These are phyloP conservation scores for Sclerotinia trifoliorum DNA, from an alignment of 2,329 filamentous ascomycete species.

Conservation along the genomic window DNA sequence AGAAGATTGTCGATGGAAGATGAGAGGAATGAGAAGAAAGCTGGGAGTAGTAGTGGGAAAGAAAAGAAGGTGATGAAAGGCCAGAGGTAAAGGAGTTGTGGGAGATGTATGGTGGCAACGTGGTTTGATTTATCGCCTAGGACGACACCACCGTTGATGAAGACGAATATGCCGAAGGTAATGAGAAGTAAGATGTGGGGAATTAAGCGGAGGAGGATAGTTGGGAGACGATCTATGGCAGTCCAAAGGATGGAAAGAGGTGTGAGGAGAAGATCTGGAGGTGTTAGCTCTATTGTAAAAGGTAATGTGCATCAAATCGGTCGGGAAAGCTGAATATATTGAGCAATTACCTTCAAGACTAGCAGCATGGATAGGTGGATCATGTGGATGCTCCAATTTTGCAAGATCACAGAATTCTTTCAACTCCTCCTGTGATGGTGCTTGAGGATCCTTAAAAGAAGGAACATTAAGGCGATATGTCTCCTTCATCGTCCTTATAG, in stretches of 20 bases:
- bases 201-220: slow-evolving; percentile 44
- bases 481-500: slow-evolving; percentile 50
- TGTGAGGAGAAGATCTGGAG: slow-evolving; percentile 54
- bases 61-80: slow-evolving; percentile 89
- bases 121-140: slow-evolving; percentile 95
- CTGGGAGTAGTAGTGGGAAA: slow-evolving; percentile 67
- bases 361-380: slow-evolving; percentile 32
- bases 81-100: slow-evolving; percentile 96
- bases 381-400: not conserved
- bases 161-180: slow-evolving; percentile 71
- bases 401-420: slow-evolving; percentile 36
- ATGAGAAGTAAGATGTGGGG: slow-evolving; percentile 62
- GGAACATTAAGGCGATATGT: not conserved
- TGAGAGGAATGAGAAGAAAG: slow-evolving; percentile 45
- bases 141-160: slow-evolving; percentile 89
- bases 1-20: slow-evolving; percentile 28
- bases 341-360: slow-evolving; percentile 50
- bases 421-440: slow-evolving; percentile 41
- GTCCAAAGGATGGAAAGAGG: slow-evolving; percentile 59
- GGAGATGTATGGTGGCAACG: slow-evolving; percentile 79
- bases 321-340: not conserved
- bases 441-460: not conserved
- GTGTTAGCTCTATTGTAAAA: slow-evolving; percentile 28
- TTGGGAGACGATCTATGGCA: slow-evolving; percentile 53
- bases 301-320: too few relatives aligned